These are phyloP conservation scores for Rhodosorus marinus DNA, from an alignment of 23 red algal species.

Conservation along the genomic window DNA sequence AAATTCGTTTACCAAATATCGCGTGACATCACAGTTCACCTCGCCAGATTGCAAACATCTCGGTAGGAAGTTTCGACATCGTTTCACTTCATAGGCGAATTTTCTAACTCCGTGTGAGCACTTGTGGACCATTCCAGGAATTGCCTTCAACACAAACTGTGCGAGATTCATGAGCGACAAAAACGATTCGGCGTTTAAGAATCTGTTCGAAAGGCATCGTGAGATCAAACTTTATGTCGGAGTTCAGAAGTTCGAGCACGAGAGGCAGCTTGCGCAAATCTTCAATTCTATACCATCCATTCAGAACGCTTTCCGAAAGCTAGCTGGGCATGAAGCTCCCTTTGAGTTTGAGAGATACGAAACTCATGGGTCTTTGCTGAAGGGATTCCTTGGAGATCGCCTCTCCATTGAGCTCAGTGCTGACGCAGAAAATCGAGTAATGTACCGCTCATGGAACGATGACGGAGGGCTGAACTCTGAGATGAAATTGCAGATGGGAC, in stretches of 20 bases:
- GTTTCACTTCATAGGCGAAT: slow-evolving; percentile 8
- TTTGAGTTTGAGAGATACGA: slow-evolving; percentile 14
- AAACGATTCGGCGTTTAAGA: slow-evolving; percentile 3
- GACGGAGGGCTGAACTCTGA: not conserved
- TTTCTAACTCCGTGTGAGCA: slow-evolving; percentile 14
- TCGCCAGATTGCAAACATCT: no score
- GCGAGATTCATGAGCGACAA: slow-evolving; percentile 9
- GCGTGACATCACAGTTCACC: no score
- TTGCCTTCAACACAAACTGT: slow-evolving; percentile 11
- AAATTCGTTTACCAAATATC: no score
- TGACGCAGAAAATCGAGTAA: slow-evolving; percentile 17
- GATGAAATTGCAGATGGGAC: not conserved
- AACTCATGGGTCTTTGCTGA: slow-evolving; percentile 11
- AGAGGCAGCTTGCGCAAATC: not conserved
- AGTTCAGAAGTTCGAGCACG: slow-evolving; percentile 11
- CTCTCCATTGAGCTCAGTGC: slow-evolving; percentile 27
- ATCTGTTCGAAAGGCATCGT: no score
- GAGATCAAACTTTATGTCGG: slow-evolving; percentile 12
- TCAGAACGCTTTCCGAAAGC: slow-evolving; percentile 4
- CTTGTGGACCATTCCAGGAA: slow-evolving; percentile 7
- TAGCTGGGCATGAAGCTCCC: slow-evolving; percentile 1
- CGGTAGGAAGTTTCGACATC: slow-evolving; percentile 6
- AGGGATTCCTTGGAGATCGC: slow-evolving; percentile 11
- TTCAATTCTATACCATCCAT: slow-evolving; percentile 12
- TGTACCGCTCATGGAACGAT: slow-evolving; percentile 33